A percentile compares a stretch with the other conserved stretches of the same genome.
These are phyloP conservation scores for Nakazawaea wyomingensis DNA, from an alignment of 805 yeast genomes.

Conservation along the genomic window DNA sequence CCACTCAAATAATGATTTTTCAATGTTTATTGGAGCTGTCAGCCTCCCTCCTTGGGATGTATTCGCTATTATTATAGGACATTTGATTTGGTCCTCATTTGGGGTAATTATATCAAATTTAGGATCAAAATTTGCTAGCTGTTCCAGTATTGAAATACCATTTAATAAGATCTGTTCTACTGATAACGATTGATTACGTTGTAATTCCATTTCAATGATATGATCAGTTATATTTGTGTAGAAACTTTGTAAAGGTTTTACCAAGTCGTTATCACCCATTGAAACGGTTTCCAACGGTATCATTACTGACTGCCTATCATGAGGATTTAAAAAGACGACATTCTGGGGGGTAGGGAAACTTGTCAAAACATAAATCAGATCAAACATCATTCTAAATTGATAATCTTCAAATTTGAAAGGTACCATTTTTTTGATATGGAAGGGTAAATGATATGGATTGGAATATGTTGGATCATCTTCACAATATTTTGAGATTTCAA, in stretches of 20 bases:
- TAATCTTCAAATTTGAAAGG: conserved; percentile 4
- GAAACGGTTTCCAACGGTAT: conserved; percentile 1
- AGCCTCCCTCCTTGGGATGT: background rate
- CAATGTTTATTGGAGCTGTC: background rate
- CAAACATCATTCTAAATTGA: conserved; percentile 4
- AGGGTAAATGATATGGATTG: conserved; percentile 5
- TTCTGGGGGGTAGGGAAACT: conserved; percentile 7
- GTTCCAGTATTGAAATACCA: background rate
- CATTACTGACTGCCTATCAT: background rate
- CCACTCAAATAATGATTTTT: conserved; percentile 1
- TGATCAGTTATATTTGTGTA: conserved; percentile 4
- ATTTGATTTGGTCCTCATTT: background rate
- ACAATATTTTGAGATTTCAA: background rate
- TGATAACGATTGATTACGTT: background rate
- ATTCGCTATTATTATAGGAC: background rate
- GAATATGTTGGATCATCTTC: background rate
- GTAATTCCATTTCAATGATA: conserved; percentile 1
- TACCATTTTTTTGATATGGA: background rate
- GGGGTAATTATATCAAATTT: background rate
- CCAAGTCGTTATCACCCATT: conserved; percentile 1
- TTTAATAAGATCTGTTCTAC: background rate
- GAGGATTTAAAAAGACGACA: conserved; percentile 3
- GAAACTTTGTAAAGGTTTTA: background rate
- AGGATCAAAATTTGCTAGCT: background rate
- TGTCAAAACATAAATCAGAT: conserved; percentile 1